Evolutionary conservation across 2,329 filamentous ascomycete species (phyloP).

Genomic region (Paecilomyces dactylethromorphus): DNA sequence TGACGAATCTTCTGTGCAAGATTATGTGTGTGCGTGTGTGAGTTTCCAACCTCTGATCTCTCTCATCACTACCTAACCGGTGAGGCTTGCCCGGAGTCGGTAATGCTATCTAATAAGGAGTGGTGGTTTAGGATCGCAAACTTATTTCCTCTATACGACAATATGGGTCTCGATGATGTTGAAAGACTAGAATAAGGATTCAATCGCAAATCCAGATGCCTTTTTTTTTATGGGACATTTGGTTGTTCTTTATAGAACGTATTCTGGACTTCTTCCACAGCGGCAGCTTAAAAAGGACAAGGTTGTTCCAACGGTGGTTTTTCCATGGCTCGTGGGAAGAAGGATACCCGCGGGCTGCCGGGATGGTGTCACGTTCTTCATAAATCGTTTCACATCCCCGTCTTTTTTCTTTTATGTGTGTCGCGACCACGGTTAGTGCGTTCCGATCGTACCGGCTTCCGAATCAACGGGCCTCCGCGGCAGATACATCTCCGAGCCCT

Average conservation of each 20-base stretch:
- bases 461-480: background rate
- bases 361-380: too few species aligned
- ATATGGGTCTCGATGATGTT: too few species aligned
- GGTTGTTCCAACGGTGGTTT: background rate
- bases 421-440: background rate
- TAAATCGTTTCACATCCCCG: background rate
- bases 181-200: too few species aligned
- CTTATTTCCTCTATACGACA: background rate
- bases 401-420: background rate
- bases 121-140: background rate
- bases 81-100: background rate
- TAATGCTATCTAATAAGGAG: background rate
- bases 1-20: background rate
- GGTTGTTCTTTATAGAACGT: background rate
- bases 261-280: background rate
- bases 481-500: background rate
- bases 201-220: too few species aligned
- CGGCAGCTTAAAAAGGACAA: background rate
- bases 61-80: background rate
- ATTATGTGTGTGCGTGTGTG: background rate
- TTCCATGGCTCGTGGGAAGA: background rate
- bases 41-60: background rate
- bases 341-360: background rate
- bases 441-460: background rate
- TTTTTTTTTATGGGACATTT: background rate